phyloP scores from a whole-genome alignment of 495 filamentous ascomycete genomes.

The Schizothecium vesticola region DNA sequence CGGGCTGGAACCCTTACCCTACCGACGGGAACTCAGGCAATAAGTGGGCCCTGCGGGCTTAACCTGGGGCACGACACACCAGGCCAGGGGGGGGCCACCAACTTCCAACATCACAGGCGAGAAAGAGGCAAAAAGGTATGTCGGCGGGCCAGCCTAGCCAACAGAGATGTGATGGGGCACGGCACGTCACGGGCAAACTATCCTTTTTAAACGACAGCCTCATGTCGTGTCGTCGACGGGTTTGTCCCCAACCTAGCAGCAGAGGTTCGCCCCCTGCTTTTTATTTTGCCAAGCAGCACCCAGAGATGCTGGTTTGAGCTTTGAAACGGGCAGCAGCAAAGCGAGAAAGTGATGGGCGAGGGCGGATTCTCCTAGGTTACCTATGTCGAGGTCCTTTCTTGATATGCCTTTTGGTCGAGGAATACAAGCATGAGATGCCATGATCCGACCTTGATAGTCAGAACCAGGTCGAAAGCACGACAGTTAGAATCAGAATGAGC shows the following conservation, averaged over 20 bases:
- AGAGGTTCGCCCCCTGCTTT: conserved; percentile 4
- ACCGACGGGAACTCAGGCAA: neutral
- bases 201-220: neutral
- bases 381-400: neutral
- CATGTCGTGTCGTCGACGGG: neutral
- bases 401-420: neutral
- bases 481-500: neutral
- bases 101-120: neutral
- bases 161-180: neutral
- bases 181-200: conserved; percentile 8
- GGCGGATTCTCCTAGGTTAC: neutral
- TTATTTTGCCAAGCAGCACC: conserved; percentile 8
- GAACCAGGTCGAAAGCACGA: neutral
- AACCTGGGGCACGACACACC: neutral
- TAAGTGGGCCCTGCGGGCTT: neutral
- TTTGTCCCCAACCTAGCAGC: too few relatives aligned
- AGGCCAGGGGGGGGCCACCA: neutral
- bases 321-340: conserved; percentile 7
- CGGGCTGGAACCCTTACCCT: neutral
- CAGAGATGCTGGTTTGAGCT: conserved; percentile 9
- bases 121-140: neutral
- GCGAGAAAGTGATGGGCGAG: neutral
- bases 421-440: too few relatives aligned
- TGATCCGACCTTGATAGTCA: too few relatives aligned
- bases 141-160: neutral